These are phyloP conservation scores for Actinomortierella wolfii DNA, from an alignment of 371 early-diverging fungal genomes.

Conservation along the genomic window DNA sequence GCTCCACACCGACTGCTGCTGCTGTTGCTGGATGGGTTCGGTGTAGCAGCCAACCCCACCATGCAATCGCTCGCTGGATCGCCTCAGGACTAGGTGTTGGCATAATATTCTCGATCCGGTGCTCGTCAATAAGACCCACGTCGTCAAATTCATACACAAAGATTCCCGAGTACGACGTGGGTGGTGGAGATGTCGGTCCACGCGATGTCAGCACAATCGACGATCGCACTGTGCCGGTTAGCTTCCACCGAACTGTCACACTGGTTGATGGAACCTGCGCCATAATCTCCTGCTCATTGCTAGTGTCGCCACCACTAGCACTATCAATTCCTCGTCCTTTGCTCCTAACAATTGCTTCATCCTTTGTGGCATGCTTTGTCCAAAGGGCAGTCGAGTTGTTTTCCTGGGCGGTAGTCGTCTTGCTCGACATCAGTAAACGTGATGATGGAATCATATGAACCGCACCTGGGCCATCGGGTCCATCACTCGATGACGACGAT, in stretches of 20 bases:
- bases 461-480: no score
- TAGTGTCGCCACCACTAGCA: no score
- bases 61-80: conserved; percentile 44
- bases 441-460: no score
- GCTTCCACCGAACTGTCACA: conserved; percentile 56
- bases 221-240: conserved; percentile 53
- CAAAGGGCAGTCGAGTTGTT: no score
- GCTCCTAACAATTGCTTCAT: no score
- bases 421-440: no score
- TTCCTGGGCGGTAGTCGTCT: no score
- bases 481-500: no score
- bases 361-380: no score
- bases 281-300: not conserved
- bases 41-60: conserved; percentile 45
- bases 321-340: no score
- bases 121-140: conserved; percentile 56
- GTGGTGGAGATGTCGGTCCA: conserved; percentile 41
- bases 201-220: conserved; percentile 34
- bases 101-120: conserved; percentile 62
- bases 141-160: conserved; percentile 60
- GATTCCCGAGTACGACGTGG: conserved; percentile 47
- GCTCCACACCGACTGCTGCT: conserved; percentile 7
- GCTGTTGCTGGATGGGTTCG: conserved; percentile 32
- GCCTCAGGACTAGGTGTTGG: conserved; percentile 63
- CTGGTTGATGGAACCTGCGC: conserved; percentile 15